phyloP scores from a whole-genome alignment of 2,329 filamentous ascomycete species.

The Pseudogymnoascus sp. region DNA sequence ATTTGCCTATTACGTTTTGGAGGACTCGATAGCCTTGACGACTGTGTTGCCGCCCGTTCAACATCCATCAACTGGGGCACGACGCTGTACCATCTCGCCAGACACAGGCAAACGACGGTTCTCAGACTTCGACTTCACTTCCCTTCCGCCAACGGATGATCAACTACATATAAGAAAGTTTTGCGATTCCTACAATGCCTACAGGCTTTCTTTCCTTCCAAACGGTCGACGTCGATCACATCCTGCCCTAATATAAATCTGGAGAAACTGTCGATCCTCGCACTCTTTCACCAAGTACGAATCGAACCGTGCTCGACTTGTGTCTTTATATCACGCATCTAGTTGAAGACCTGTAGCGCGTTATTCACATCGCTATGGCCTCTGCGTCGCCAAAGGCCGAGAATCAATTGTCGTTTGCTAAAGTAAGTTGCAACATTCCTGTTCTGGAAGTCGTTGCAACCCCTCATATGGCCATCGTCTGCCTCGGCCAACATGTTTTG shows the following conservation, averaged over 20 bases:
- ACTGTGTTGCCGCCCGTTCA: conserved; percentile 9
- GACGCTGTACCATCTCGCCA: conserved; percentile 11
- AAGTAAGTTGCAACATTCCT: neutral
- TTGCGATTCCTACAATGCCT: conserved; percentile 26
- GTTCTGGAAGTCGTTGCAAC: conserved; percentile 4
- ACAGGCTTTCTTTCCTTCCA: conserved; percentile 21
- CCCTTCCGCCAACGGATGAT: conserved; percentile 1
- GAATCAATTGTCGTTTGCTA: conserved; percentile 60
- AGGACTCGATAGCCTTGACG: conserved; percentile 8
- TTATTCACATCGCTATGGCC: conserved; percentile 33
- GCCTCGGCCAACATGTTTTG: conserved; percentile 4
- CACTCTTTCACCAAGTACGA: conserved; percentile 4
- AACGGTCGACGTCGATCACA: conserved; percentile 29
- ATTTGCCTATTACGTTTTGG: neutral
- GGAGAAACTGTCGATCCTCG: conserved; percentile 12
- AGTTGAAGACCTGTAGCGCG: conserved; percentile 7
- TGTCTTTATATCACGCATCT: conserved; percentile 5
- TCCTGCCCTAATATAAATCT: conserved; percentile 29
- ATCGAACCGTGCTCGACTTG: neutral
- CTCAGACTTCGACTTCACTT: neutral
- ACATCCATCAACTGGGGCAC: neutral
- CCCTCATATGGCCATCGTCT: conserved; percentile 16
- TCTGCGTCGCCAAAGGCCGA: conserved; percentile 38
- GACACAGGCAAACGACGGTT: conserved; percentile 7
- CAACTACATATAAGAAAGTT: conserved; percentile 2